These are phyloP conservation scores for Pneumocystis oryctolagi DNA, from an alignment of 1,139 yeast genomes.

Conservation along the genomic window DNA sequence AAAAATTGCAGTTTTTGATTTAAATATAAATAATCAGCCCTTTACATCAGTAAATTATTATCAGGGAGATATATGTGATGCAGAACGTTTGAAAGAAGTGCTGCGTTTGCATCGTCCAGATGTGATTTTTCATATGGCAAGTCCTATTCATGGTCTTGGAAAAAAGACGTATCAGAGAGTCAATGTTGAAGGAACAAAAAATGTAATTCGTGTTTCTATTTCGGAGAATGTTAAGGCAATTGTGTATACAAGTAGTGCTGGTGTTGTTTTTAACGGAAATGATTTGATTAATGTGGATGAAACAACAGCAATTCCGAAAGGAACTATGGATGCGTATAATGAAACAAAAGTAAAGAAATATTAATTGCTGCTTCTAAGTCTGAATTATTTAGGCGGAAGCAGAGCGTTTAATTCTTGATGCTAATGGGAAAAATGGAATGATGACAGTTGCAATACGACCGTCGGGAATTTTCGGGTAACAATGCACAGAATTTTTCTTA, in stretches of 20 bases:
- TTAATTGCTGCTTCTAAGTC: not conserved
- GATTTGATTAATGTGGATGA: constrained; percentile 88
- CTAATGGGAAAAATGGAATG: constrained; percentile 40
- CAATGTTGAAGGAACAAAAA: constrained; percentile 77
- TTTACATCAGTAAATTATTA: constrained; percentile 62
- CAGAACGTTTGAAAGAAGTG: constrained; percentile 51
- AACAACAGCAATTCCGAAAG: constrained; percentile 65
- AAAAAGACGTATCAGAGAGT: constrained; percentile 74
- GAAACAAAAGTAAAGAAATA: constrained; percentile 44
- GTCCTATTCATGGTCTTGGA: constrained; percentile 82
- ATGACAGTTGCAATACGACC: constrained; percentile 85
- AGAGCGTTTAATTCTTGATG: constrained; percentile 62
- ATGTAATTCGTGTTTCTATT: constrained; percentile 53
- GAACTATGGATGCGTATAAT: constrained; percentile 93
- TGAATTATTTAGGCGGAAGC: constrained; percentile 43
- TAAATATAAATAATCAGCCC: constrained; percentile 42
- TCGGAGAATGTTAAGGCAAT: constrained; percentile 43
- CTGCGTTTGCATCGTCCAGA: constrained; percentile 45
- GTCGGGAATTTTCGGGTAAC: constrained; percentile 80
- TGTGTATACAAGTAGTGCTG: constrained; percentile 93
- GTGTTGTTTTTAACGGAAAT: constrained; percentile 88
- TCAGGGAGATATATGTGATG: constrained; percentile 73
- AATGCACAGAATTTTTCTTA: not conserved
- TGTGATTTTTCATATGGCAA: constrained; percentile 87
- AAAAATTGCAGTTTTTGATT: constrained; percentile 57